Conservation (phyloP, 352 stramenopile genomes). For the Phytophthora podocarpi region DNA sequence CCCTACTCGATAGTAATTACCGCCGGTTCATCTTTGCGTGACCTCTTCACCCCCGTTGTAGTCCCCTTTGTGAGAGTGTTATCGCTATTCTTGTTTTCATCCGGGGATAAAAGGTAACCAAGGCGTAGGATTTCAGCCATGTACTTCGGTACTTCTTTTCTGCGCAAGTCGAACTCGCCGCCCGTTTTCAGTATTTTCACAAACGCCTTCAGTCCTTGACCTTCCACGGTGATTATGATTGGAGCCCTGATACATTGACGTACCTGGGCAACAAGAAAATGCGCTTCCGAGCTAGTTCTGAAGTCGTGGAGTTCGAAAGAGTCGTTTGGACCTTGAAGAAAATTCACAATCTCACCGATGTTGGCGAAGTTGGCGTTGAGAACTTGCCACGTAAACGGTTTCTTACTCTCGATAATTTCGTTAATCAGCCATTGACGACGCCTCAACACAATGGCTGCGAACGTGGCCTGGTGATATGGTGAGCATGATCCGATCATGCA, state of each 20-base stretch:
- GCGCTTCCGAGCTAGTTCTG: slow-evolving; percentile 2
- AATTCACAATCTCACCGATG: neutral
- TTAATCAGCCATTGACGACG: slow-evolving; percentile 23
- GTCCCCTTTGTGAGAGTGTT: neutral
- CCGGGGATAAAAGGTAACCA: neutral
- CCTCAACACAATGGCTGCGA: slow-evolving; percentile 4
- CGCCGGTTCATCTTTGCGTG: neutral
- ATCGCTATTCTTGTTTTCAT: neutral
- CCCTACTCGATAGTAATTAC: slow-evolving; percentile 9
- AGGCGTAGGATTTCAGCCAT: slow-evolving; percentile 14
- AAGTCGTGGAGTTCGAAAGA: slow-evolving; percentile 1
- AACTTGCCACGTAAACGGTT: slow-evolving; percentile 17
- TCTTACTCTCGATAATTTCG: slow-evolving; percentile 10
- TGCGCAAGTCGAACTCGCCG: slow-evolving; percentile 9
- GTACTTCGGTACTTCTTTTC: neutral
- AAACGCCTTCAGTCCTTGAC: neutral
- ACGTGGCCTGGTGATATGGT: no score
- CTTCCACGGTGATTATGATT: slow-evolving; percentile 3
- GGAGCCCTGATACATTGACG: slow-evolving; percentile 8
- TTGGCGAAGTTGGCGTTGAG: slow-evolving; percentile 5
- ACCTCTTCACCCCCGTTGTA: neutral
- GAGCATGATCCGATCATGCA: no score
- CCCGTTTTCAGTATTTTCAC: slow-evolving; percentile 19
- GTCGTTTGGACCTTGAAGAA: slow-evolving; percentile 1
- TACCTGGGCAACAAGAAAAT: neutral